Conservation (phyloP, 2,329 filamentous ascomycete genomes). For the Rutstroemia sp. region DNA sequence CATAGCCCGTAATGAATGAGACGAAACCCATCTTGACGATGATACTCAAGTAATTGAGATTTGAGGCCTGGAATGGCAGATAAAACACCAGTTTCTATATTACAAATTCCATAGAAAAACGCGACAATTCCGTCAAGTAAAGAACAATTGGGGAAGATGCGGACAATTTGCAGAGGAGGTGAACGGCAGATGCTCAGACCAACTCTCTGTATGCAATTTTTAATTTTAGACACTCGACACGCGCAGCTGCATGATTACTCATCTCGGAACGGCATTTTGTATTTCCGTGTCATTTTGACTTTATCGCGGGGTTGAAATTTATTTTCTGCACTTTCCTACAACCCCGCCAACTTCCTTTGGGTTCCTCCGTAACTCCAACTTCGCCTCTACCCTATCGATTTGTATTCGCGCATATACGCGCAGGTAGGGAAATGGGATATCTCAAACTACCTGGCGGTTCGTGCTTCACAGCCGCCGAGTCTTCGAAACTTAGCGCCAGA, state of each 20-base stretch:
- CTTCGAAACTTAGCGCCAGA: slow-evolving; percentile 21
- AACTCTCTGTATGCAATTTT: background rate
- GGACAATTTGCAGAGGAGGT: background rate
- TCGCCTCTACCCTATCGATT: background rate
- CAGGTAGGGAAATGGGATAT: slow-evolving; percentile 19
- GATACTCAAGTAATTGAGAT: background rate
- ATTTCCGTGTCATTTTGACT: too few relatives aligned
- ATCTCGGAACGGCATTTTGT: too few relatives aligned
- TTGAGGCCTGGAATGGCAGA: slow-evolving; percentile 3
- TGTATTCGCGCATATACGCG: background rate
- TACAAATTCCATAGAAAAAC: slow-evolving; percentile 1
- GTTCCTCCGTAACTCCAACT: background rate
- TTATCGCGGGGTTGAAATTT: background rate
- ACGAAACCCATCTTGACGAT: slow-evolving; percentile 25
- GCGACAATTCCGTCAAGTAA: background rate
- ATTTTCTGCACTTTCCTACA: background rate
- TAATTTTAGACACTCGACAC: too few relatives aligned
- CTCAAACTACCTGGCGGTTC: slow-evolving; percentile 23
- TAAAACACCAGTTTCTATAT: background rate
- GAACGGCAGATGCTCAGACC: background rate
- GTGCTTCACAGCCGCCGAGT: slow-evolving; percentile 25
- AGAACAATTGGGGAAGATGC: background rate
- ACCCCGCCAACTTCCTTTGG: background rate
- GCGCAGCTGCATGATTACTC: too few relatives aligned
- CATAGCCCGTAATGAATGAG: slow-evolving; percentile 41